Evolutionary conservation across 331 rosid genomes (phyloP), one percentile per base, ranked within the genome.

Genomic region (Arachis monticola): DNA sequence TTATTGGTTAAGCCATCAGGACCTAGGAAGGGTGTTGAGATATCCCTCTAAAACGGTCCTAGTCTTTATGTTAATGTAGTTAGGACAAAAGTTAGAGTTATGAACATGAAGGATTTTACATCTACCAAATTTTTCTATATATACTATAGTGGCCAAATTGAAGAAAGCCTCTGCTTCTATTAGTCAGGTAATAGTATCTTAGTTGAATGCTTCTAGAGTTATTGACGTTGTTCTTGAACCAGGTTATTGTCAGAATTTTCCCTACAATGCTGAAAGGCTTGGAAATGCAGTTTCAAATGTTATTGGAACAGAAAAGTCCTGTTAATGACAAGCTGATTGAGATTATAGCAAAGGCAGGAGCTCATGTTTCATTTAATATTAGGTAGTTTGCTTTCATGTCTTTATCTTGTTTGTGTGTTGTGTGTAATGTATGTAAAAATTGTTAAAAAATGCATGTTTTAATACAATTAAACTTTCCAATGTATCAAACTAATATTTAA

Each of bases 221-320:
- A 75, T 56, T 73, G 60, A 64, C 14, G 10, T 80, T 73, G 80
- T 74, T 64, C 61, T 71, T 81, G 71, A 66, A 76, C 41, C 72
- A 92, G 99, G 89, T 79, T 77, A 79, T 92, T 71, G 85, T 83
- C 79, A 85, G 85, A 85, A 76, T 62, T 76, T 92, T 76, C 87
- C 99, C 99, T 63, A 64, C 84, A 60, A 88, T 90, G 83, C 68
- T 92, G 80, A 88, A 86, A 84, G 97, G 93, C 76, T 85, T 69
- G 57, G 97, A 85, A 84, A 42, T 31, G 60, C 87, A 87, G 82
- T 83, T 94, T 44, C 88, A 77, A 70, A 86, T 53, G 77, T 77
- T 92, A 81, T 67, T 94, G 85, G 85, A 87, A n/a, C 84, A 72
- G 75, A 81, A 42, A 56, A 79, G 80, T 74, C 81, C 89, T 44